Evolutionary conservation across 2,329 filamentous ascomycete species (phyloP), one percentile per base, ranked within the genome.

Genomic region (Pyrenophora graminea): DNA sequence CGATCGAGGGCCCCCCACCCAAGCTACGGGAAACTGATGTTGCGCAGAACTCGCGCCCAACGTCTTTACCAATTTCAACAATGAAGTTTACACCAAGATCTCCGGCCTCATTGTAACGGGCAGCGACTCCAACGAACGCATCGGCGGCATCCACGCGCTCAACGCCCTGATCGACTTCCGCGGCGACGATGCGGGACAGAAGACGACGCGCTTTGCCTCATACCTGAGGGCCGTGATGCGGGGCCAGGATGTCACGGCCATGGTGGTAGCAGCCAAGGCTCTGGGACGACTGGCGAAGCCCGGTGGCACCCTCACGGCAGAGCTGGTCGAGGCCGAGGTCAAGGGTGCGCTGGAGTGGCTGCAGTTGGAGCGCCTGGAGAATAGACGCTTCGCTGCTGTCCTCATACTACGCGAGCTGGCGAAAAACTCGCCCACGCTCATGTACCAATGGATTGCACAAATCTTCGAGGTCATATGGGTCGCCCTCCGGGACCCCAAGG

Each of bases 381-480:
- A 93, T 70, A 84, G 93, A 63, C 85, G 94, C 63, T 97, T 97
- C 70, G 93, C 92, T 51, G 92, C 94, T 15, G 93, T 96, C 6
- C 82, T 99, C 19, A 87, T 96, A 27, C 83, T 99, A 47, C 85
- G 92, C 51, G 94, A 99, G 72, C 82, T 99, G 51, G 91, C 92
- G 6, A 86, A 90, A 63, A 96, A 94, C 71, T 96, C 93, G 2
- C 93, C 93, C 3, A 99, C 94, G 0, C 81, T 99, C 48, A 91
- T 99, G 77, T 99, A 97, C 75, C 86, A 89, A 58, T 97, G 95
- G 75, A 92, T 97, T 43, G 87, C 89, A n/a, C 87, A 94, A 69
- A 90, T 99, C 43, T 91, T 99, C 67, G 91, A 97, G 64, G 88
- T 96, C 71, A 91, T 99, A 57, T 97, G 94, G 94, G 89, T 96